These are phyloP conservation scores for Dunaliella sp. DNA, from an alignment of 139 green algal genomes.

Conservation along the genomic window DNA sequence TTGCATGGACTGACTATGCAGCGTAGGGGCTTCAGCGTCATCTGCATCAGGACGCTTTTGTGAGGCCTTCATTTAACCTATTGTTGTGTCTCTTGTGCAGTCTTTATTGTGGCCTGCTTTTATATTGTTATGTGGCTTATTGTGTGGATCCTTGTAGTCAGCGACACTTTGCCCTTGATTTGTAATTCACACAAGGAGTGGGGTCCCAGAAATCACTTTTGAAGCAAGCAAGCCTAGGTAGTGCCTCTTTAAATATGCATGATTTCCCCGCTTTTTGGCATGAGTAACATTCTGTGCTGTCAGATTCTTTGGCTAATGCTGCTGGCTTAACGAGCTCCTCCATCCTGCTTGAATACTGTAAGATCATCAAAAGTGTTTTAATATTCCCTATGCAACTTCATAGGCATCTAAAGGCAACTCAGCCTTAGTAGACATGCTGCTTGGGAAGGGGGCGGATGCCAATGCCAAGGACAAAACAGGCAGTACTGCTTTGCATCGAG, in stretches of 20 bases:
- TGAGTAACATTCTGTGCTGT: not conserved
- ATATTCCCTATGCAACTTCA: not conserved
- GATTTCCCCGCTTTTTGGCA: not conserved
- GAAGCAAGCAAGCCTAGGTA: not conserved
- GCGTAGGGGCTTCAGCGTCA: too few relatives aligned
- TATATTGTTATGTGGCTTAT: too few relatives aligned
- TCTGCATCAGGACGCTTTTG: too few relatives aligned
- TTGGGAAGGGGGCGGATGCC: conserved; percentile 33
- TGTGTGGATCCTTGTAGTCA: too few relatives aligned
- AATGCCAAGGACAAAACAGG: conserved; percentile 49
- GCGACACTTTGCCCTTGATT: too few relatives aligned
- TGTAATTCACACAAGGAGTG: too few relatives aligned
- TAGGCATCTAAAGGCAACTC: conserved; percentile 61
- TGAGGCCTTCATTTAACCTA: too few relatives aligned
- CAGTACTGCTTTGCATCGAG: conserved; percentile 54
- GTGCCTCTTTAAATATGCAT: not conserved
- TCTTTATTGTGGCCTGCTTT: too few relatives aligned
- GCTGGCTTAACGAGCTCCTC: not conserved
- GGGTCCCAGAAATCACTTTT: too few relatives aligned
- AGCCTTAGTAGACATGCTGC: conserved; percentile 35
- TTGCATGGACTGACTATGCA: too few relatives aligned
- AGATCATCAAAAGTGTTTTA: not conserved
- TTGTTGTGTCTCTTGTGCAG: too few relatives aligned
- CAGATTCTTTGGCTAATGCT: not conserved
- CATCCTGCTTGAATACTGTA: not conserved